Evolutionary conservation across 805 yeast genomes (phyloP).

Genomic region (Lipomyces sp.): DNA sequence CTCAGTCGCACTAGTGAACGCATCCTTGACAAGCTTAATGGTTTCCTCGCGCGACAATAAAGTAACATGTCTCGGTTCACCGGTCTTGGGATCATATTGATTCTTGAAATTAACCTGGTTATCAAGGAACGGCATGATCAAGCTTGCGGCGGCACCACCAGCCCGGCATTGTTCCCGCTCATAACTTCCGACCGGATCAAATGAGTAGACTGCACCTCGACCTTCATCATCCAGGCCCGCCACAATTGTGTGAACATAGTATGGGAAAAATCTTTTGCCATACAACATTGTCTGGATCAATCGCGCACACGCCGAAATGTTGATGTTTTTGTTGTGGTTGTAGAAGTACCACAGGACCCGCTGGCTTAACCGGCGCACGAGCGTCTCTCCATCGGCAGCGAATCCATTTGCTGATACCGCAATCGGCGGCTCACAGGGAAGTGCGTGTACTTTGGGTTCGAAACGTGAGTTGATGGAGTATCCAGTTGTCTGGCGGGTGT

Average conservation of each 20-base stretch:
- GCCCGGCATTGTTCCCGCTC: conserved; percentile 98
- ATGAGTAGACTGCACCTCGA: conserved; percentile 91
- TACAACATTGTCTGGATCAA: conserved; percentile 86
- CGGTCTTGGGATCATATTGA: conserved; percentile 83
- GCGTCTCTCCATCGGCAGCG: conserved; percentile 90
- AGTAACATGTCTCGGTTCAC: conserved; percentile 60
- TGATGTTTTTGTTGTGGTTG: conserved; percentile 70
- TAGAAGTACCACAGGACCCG: conserved; percentile 85
- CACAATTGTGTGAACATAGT: conserved; percentile 90
- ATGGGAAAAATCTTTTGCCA: conserved; percentile 94
- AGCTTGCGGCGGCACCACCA: conserved; percentile 95
- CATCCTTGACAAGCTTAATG: conserved; percentile 84
- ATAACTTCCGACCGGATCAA: conserved; percentile 97
- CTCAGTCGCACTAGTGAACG: conserved; percentile 95
- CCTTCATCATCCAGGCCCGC: conserved; percentile 94
- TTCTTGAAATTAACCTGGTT: conserved; percentile 96
- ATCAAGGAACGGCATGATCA: conserved; percentile 96
- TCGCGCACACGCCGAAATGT: conserved; percentile 80
- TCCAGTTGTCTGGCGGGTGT: conserved; percentile 95
- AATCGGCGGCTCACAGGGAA: conserved; percentile 73
- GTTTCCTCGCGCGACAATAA: conserved; percentile 83
- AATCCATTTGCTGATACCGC: conserved; percentile 93
- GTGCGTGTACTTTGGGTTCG: conserved; percentile 85
- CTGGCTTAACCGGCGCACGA: conserved; percentile 72
- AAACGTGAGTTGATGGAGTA: conserved; percentile 91